These are phyloP conservation scores for Teunomyces lycoperdinae DNA, from an alignment of 805 yeast species.

Conservation along the genomic window DNA sequence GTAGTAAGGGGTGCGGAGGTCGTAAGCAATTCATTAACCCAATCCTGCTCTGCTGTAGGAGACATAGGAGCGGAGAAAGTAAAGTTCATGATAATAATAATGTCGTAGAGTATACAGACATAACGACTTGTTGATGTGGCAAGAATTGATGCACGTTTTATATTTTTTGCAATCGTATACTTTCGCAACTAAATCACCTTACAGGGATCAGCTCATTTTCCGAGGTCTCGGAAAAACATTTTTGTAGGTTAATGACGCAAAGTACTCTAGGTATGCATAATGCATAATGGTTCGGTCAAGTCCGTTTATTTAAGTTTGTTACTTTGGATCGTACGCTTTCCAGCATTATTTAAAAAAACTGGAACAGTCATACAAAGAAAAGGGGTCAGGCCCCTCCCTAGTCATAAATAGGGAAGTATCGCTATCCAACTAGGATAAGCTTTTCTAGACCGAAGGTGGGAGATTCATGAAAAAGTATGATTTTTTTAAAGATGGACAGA, in stretches of 20 bases:
- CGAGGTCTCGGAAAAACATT: conserved; percentile 3
- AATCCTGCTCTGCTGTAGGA: conserved; percentile 10
- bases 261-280: background rate
- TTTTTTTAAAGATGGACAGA: too few species aligned
- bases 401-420: too few species aligned
- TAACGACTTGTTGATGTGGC: background rate
- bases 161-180: conserved; percentile 1
- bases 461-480: too few species aligned
- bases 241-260: background rate
- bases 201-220: conserved; percentile 2
- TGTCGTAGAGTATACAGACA: background rate
- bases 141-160: background rate
- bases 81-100: background rate
- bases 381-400: background rate
- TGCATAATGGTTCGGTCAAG: background rate
- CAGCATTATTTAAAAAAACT: background rate
- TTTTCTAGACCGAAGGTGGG: too few species aligned
- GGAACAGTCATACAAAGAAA: background rate
- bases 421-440: too few species aligned
- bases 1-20: conserved; percentile 20
- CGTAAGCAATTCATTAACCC: conserved; percentile 18
- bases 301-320: background rate
- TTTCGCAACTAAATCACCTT: background rate
- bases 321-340: background rate
- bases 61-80: conserved; percentile 4